These are phyloP conservation scores for Bruguiera hainesii DNA, from an alignment of 441 rosid species.

Conservation along the genomic window DNA sequence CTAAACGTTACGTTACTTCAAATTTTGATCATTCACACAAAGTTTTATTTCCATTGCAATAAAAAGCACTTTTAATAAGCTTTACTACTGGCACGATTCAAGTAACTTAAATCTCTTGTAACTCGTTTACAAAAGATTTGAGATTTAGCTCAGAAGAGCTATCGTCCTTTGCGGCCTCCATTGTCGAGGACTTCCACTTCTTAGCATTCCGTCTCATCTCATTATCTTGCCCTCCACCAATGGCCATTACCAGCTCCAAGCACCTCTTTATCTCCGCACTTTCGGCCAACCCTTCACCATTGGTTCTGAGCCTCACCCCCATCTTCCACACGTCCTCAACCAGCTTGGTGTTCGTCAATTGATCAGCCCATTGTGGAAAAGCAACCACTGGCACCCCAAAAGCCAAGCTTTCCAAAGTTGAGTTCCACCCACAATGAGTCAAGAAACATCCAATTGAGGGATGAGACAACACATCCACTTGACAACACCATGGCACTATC, in stretches of 20 bases:
- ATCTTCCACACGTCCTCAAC: background rate
- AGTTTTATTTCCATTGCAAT: too few relatives aligned
- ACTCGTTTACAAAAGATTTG: background rate
- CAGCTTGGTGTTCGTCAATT: background rate
- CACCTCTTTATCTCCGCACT: constrained; percentile 6
- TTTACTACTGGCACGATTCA: background rate
- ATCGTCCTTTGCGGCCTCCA: background rate
- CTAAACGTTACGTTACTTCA: too few relatives aligned
- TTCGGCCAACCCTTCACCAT: background rate
- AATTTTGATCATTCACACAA: too few relatives aligned
- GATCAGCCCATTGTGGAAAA: constrained; percentile 8
- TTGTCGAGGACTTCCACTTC: background rate
- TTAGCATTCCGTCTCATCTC: background rate
- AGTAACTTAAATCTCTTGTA: background rate
- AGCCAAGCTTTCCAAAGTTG: constrained; percentile 15
- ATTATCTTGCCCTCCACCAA: background rate
- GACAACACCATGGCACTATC: constrained; percentile 37
- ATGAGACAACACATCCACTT: constrained; percentile 32
- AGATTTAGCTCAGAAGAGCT: background rate
- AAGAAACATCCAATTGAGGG: constrained; percentile 26
- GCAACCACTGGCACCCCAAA: constrained; percentile 3
- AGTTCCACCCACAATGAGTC: constrained; percentile 36
- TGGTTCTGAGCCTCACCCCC: background rate
- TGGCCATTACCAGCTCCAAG: background rate
- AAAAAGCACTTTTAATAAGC: background rate